Base-by-base conservation (phyloP, 306 rosid species). In the Quercus dentata region DNA sequence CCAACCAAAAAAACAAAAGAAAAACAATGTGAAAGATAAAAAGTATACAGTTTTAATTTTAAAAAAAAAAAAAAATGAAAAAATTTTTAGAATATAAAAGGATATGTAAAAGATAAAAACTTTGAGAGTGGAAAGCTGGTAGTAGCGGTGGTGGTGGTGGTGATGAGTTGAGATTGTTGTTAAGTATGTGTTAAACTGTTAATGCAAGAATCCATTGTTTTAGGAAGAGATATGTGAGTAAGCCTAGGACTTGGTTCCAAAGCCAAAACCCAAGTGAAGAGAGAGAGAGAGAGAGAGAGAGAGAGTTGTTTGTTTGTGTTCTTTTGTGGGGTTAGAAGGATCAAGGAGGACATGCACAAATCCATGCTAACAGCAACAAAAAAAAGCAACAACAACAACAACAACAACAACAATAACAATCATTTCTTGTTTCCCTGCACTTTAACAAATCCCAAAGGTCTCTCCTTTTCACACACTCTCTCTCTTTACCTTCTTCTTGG, bases 81-180 rank as follows among this genome's bases (percentile, higher is more conserved):
- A 0, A 2, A 2, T 41, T 8, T 35, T 6, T 6, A 4, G 23
- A 7, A 14, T 44, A 33, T 56, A 14, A 31, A 33, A 33, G 14
- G 18, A 56, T 7, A 11, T 5, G 31, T 25, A 11, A 68, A 74
- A 70, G 61, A 57, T 58, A 65, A 63, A 35, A 73, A 74, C 56
- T 35, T 68, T 65, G 77, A 67, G 65, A 71, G 82, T 76, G 76
- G 79, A 58, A 73, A 67, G 90, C 62, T 75, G 80, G 78, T 30
- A n/a, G 78, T 38, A 23, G 73, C 3, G 77, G 46, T 15, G 55
- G 44, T 27, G 80, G 44, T 27, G 80, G 82, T 71, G 86, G 82
- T 49, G 54, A 49, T 49, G 54, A 61, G 64, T 4, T 13, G 80
- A 81, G 86, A 61, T 2, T 79, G 74, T 30, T 18, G 74, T 30